Evolutionary conservation across 129 eudicot genomes (phyloP).

Genomic region (Helichrysum umbraculigerum): DNA sequence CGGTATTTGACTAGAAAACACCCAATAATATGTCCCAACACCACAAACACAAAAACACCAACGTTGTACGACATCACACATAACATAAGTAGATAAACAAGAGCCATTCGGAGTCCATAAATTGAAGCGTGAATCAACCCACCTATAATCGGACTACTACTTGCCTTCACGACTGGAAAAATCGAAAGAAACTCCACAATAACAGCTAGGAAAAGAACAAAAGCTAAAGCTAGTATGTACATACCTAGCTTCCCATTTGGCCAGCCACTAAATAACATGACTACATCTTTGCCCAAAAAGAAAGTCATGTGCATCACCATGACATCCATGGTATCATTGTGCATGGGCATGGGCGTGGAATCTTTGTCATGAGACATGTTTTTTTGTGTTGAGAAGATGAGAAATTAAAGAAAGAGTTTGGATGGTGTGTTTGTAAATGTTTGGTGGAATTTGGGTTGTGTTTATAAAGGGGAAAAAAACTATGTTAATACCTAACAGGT

Average conservation of each 20-base stretch:
- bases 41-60: constrained; percentile 56
- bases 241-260: constrained; percentile 47
- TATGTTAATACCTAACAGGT: neutral
- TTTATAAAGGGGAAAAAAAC: constrained; percentile 6
- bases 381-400: constrained; percentile 5
- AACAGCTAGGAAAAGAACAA: constrained; percentile 44
- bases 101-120: constrained; percentile 50
- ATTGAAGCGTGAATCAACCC: constrained; percentile 41
- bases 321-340: constrained; percentile 35
- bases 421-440: neutral
- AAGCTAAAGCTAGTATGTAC: constrained; percentile 58
- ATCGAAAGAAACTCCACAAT: constrained; percentile 41
- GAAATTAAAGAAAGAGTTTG: neutral
- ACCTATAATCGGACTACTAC: constrained; percentile 29
- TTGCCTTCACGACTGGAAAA: constrained; percentile 27
- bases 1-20: constrained; percentile 45
- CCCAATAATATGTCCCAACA: constrained; percentile 58
- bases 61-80: constrained; percentile 72
- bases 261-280: constrained; percentile 59
- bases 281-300: constrained; percentile 68
- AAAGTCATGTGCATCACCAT: constrained; percentile 59
- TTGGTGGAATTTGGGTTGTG: constrained; percentile 9
- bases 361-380: constrained; percentile 25
- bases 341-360: constrained; percentile 34
- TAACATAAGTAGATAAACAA: constrained; percentile 64